Evolutionary conservation across 1,284 basidiomycete genomes (phyloP), one percentile per base, ranked within the genome.

Genomic region (Stereum hirsutum): DNA sequence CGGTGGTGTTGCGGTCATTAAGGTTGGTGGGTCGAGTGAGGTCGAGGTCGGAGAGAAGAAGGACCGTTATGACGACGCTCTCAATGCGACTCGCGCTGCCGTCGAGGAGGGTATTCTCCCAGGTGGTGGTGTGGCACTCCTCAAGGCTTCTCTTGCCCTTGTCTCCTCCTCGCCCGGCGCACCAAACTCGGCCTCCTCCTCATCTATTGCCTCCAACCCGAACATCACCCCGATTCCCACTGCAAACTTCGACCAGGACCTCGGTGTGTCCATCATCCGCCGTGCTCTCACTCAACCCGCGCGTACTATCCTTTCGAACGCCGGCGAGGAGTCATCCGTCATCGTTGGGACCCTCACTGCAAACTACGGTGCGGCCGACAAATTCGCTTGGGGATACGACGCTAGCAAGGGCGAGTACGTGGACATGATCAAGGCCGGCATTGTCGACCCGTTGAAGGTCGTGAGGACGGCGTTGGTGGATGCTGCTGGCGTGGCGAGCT

Each of bases 11-110:
- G 95, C 94, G 24, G 94, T 98, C 63, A 97, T 98, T 79, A 93
- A 91, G 69, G 95, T 98, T 52, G 95, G 95, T 48, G 95, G 95
- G 35, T 72, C 82, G 39, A 84, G 78, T 49, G 95, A 98, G 66
- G 94, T 98, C 46, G 95, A 98, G 69, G 95, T 98, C 51, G 79
- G 94, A 14, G 95, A 99, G 78, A 98, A 98, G 89, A 98, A 98
- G 81, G 95, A 98, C 65, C 78, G 94, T 42, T 98, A 96, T 63
- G 95, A 99, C 58, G 95, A 99, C 61, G 95, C 95, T 5, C 75
- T 98, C 46, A 96, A 96, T 64, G 93, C 93, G 15, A 98, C 95
- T 5, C 88, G 95, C 45, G 95, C 95, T 33, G 95, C 95, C 40
- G 95, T 99, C 41, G 95, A 97, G 69, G 92, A 97, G 65, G 95